A percentile compares a stretch with the other conserved stretches of the same genome.
Conservation (phyloP, 164 flowering plant genomes). For the Hamamelis virginiana region DNA sequence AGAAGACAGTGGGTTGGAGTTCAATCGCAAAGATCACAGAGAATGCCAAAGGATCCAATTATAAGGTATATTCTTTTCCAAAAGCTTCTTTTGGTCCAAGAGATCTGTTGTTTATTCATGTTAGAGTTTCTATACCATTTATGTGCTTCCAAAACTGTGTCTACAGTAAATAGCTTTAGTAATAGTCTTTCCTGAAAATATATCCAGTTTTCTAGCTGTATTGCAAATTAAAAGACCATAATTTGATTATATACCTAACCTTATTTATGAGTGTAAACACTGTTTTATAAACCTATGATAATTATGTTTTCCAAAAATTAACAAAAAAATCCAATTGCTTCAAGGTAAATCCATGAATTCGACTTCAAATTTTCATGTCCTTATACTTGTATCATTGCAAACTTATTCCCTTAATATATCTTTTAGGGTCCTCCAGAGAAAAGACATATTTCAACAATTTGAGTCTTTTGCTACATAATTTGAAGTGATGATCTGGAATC, state of each 20-base stretch:
- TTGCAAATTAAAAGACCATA: no score
- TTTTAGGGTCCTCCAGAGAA: background rate
- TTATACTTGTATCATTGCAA: no score
- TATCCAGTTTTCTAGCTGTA: background rate
- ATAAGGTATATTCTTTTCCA: slow-evolving; percentile 36
- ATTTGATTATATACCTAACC: no score
- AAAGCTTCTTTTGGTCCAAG: background rate
- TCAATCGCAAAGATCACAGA: slow-evolving; percentile 21
- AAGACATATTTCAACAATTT: background rate
- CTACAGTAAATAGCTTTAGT: no score
- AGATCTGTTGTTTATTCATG: background rate
- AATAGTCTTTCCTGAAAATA: background rate
- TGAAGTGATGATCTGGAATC: background rate
- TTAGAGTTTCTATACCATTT: no score
- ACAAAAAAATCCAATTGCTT: no score
- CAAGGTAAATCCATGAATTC: no score
- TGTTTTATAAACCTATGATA: no score
- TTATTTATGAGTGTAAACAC: no score
- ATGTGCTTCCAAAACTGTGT: no score
- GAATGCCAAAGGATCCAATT: slow-evolving; percentile 38
- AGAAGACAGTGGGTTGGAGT: slow-evolving; percentile 53
- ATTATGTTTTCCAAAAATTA: no score
- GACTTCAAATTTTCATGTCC: no score
- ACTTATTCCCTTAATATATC: background rate
- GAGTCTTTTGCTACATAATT: background rate